phyloP scores from a whole-genome alignment of 1,139 yeast genomes.

The Suhomyces anneliseae region DNA sequence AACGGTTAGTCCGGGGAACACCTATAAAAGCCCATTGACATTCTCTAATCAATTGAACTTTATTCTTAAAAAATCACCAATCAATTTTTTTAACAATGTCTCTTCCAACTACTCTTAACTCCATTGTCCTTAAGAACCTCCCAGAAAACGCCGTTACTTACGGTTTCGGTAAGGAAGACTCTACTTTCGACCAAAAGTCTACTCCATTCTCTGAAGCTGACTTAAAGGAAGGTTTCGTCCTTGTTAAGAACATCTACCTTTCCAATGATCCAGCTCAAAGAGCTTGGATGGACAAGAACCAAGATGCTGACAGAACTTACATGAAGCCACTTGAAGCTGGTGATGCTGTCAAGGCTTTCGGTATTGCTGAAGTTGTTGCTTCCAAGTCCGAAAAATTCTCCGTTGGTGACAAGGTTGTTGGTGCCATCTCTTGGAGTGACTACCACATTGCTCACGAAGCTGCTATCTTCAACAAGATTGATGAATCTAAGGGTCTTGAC shows the following conservation, averaged over 20 bases:
- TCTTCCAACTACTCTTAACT: slow-evolving; percentile 3
- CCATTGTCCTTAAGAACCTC: slow-evolving; percentile 1
- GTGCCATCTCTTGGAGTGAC: slow-evolving; percentile 32
- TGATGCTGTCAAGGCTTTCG: slow-evolving; percentile 20
- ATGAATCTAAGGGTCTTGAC: slow-evolving; percentile 24
- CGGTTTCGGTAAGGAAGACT: slow-evolving; percentile 4
- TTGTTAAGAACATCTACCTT: slow-evolving; percentile 21
- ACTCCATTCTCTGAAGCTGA: slow-evolving; percentile 1
- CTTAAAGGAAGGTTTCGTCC: slow-evolving; percentile 19
- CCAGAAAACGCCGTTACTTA: not conserved
- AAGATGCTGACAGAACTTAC: slow-evolving; percentile 21
- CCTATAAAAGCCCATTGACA: not conserved
- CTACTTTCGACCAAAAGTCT: slow-evolving; percentile 10
- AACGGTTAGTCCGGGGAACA: not conserved
- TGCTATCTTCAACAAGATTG: slow-evolving; percentile 24
- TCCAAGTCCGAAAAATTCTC: slow-evolving; percentile 23
- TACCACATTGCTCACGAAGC: slow-evolving; percentile 24
- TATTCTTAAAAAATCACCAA: not conserved
- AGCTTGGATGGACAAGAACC: slow-evolving; percentile 24
- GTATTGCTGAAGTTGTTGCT: slow-evolving; percentile 23
- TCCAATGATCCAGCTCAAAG: slow-evolving; percentile 35
- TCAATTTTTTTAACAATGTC: slow-evolving; percentile 1
- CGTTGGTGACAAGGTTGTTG: slow-evolving; percentile 24
- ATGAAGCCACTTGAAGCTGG: slow-evolving; percentile 22
- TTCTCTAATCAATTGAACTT: not conserved